phyloP scores from a whole-genome alignment of 768 basidiomycete genomes.

The Gloeostereum incarnatum region DNA sequence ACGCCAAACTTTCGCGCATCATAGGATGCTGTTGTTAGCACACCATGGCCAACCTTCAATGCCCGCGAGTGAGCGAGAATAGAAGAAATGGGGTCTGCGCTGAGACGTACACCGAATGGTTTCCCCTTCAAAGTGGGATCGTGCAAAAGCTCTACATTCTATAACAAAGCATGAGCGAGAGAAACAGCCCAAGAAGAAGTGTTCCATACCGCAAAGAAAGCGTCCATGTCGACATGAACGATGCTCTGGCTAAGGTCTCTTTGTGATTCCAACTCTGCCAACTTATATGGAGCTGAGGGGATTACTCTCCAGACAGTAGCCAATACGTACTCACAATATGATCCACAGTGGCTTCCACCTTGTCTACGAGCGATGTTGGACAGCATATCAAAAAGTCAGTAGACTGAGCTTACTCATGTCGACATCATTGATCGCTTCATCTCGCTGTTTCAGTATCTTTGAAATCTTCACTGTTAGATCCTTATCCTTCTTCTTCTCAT shows the following conservation, averaged over 20 bases:
- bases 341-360: constrained; percentile 60
- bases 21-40: constrained; percentile 85
- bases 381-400: constrained; percentile 8
- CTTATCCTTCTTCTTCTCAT: constrained; percentile 86
- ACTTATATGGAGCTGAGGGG: constrained; percentile 22
- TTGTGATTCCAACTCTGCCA: constrained; percentile 61
- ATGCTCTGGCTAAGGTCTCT: constrained; percentile 79
- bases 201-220: constrained; percentile 61
- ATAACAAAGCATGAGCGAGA: neutral
- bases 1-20: constrained; percentile 87
- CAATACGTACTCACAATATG: constrained; percentile 41
- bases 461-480: constrained; percentile 73
- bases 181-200: neutral
- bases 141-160: constrained; percentile 61
- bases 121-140: constrained; percentile 58
- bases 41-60: constrained; percentile 62
- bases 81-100: neutral
- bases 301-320: neutral
- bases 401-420: constrained; percentile 40
- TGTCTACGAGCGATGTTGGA: constrained; percentile 24
- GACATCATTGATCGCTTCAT: constrained; percentile 44
- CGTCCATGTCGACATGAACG: constrained; percentile 95
- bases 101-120: constrained; percentile 53
- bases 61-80: neutral
- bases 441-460: constrained; percentile 54